Evolutionary conservation across 2,329 filamentous ascomycete genomes (phyloP).

Genomic region (Knoxdaviesia proteae): DNA sequence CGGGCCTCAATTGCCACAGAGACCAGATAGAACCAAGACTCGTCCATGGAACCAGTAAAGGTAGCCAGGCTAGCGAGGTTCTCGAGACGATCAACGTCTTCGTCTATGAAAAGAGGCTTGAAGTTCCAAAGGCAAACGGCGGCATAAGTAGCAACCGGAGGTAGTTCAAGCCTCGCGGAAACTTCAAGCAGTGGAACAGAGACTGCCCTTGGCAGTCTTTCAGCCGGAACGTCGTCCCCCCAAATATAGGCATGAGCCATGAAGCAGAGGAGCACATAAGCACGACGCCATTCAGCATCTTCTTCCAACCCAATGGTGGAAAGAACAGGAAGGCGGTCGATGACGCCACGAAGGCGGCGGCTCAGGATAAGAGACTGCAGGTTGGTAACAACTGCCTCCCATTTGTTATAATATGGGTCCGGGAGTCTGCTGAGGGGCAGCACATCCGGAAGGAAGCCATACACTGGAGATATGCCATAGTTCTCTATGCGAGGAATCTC

Average conservation of each 20-base stretch:
- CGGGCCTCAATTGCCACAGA: conserved; percentile 90
- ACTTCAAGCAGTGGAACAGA: conserved; percentile 65
- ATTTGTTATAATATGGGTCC: conserved; percentile 83
- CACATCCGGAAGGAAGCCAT: conserved; percentile 75
- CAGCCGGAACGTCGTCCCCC: conserved; percentile 68
- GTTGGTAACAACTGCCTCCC: conserved; percentile 74
- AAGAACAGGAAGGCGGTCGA: conserved; percentile 66
- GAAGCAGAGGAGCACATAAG: conserved; percentile 77
- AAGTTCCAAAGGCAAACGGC: conserved; percentile 92
- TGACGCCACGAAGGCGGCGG: conserved; percentile 57
- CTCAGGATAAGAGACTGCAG: conserved; percentile 73
- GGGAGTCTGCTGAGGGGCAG: conserved; percentile 62
- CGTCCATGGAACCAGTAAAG: conserved; percentile 84
- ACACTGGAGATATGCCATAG: conserved; percentile 56
- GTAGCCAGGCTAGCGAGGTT: conserved; percentile 78
- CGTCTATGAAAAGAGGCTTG: conserved; percentile 70
- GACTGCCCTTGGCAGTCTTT: conserved; percentile 59
- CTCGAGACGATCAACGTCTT: conserved; percentile 62
- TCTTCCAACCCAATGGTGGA: conserved; percentile 64
- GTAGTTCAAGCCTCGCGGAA: conserved; percentile 61
- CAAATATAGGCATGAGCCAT: conserved; percentile 92
- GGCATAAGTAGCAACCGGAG: conserved; percentile 84
- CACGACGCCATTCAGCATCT: conserved; percentile 80
- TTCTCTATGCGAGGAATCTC: conserved; percentile 26
- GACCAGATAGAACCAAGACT: conserved; percentile 96